Evolutionary conservation across 2,329 filamentous ascomycete species (phyloP), one percentile per base, ranked within the genome.

Genomic region (Neofusicoccum laricinum): DNA sequence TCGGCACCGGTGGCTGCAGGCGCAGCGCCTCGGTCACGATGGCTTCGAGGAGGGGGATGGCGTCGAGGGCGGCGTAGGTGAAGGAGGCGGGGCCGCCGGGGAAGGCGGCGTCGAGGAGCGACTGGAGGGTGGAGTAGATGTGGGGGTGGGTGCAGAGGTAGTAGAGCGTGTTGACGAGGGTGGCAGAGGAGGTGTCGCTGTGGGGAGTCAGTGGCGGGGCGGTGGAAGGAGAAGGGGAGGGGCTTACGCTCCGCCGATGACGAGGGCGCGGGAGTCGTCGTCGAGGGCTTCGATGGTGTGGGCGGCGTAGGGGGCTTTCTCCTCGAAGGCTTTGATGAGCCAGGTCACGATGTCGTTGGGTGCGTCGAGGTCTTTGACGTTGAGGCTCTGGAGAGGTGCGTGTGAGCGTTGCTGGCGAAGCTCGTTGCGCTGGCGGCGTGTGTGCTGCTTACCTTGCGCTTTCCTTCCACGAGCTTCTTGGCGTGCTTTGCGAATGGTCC

Each of bases 121-220:
- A 66, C 62, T 68, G 70, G n/a, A 78, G 64, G 45, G 72, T 72
- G 49, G 70, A 67, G 46, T 80, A 68, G 5, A 72, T 71, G 14
- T 66, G 55, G 2, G 76, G 69, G 67, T 81, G 78, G 36, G 77
- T 73, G 14, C 77, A 70, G 38, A 82, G 75, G 69, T 82, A 81
- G 72, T 80, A 81, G 66, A 81, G 74, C 2, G 73, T 75, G 14
- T 76, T 76, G 25, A 75, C 70, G 68, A 79, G 71, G 30, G 78
- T 75, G 6, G 78, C 80, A 1, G 78, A 79, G 2, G 78, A 79
- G 4, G 79, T 81, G 63, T 81, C 80, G 1, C 75, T 78, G 51
- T 21, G 8, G 4, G 25, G 14, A 8, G n/a, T 21, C 49, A 8
- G 43, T 40, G 14, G 2, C 15, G 30, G 15, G 19, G 21, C 5